Base-by-base conservation (phyloP, 1,284 basidiomycete species). In the Porogramme epimiltina region DNA sequence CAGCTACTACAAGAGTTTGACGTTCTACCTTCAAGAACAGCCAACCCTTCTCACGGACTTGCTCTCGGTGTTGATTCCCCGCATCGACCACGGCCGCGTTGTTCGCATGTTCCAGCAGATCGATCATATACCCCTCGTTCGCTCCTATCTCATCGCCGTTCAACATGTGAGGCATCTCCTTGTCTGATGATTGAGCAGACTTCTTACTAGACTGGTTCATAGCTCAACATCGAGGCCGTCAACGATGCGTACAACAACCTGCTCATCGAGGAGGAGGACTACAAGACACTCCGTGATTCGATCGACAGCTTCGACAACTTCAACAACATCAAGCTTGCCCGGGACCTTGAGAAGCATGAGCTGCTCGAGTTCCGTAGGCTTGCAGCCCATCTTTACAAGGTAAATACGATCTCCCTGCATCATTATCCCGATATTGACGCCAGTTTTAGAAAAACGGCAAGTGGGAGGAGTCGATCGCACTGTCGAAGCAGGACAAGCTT, bases 271-370 rank as follows among this genome's bases (percentile, higher is more conserved):
- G 97, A 99, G 72, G 97, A 99, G 72, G 96, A 99, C 71, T 95
- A 94, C 76, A 94, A 96, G 71, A 98, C 95, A 1, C 81, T 99
- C 9, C 87, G 97, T 13, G 94, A 94, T 67, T 95, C 92, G 20
- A 94, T 99, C 58, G 95, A 98, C 72, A 94, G 93, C 69, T 95
- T 96, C 66, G 95, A 98, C 73, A 98, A 97, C 74, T 99, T 98
- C 78, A 93, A 99, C 73, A 93, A 93, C 57, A 85, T 95, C 59
- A 82, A 78, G 42, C 84, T 99, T 25, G 96, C 97, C 2, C 82
- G 84, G 62, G 83, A 91, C 42, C 73, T 99, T 52, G 93, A 98
- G 73, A 85, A 84, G 62, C 95, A 98, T 68, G 91, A 92, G 53
- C 79, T 99, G 39, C 80, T 99, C 34, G 97, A 99, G 70, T 99